Percentiles rank a stretch among this genome's conserved stretches.
These are phyloP conservation scores for Wallacemonas sp. DNA, from an alignment of 208 protist species.

Conservation along the genomic window DNA sequence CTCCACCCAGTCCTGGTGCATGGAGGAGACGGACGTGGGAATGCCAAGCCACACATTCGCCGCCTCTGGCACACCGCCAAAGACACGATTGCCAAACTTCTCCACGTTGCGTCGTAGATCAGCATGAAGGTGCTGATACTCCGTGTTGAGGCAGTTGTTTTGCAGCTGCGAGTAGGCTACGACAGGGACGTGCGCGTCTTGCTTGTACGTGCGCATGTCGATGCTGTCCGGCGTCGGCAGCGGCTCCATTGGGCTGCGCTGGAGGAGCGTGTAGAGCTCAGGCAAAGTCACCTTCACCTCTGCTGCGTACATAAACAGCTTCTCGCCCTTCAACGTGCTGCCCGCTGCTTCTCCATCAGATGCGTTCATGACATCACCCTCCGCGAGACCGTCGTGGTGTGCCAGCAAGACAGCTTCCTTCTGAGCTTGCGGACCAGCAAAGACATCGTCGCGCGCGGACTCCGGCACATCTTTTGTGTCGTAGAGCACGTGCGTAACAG, in stretches of 20 bases:
- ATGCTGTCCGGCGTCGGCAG: constrained; percentile 40
- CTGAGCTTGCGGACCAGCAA: constrained; percentile 1
- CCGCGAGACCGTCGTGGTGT: not conserved
- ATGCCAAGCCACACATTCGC: constrained; percentile 92
- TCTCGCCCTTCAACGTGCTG: constrained; percentile 33
- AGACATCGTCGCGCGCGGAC: constrained; percentile 21
- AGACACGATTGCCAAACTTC: constrained; percentile 67
- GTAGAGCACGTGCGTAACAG: constrained; percentile 81
- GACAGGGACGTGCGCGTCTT: constrained; percentile 11
- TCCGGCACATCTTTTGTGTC: constrained; percentile 29
- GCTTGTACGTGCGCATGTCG: constrained; percentile 54
- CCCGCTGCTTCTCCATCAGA: no score
- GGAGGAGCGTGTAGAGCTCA: constrained; percentile 73
- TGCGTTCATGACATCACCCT: constrained; percentile 8
- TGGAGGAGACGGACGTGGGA: constrained; percentile 71
- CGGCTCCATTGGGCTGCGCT: constrained; percentile 36
- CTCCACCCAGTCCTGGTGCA: constrained; percentile 93
- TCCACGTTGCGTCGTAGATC: constrained; percentile 63
- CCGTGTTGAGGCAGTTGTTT: constrained; percentile 87
- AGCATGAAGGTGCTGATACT: constrained; percentile 70
- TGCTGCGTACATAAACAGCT: constrained; percentile 82
- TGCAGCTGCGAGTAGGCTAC: constrained; percentile 90
- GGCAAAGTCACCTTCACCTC: constrained; percentile 75
- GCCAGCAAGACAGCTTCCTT: constrained; percentile 15
- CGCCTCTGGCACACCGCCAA: constrained; percentile 71